Percentiles rank a stretch among this genome's conserved stretches.
Evolutionary conservation across 495 filamentous ascomycete species (phyloP).

Genomic region (Platismatia glauca): DNA sequence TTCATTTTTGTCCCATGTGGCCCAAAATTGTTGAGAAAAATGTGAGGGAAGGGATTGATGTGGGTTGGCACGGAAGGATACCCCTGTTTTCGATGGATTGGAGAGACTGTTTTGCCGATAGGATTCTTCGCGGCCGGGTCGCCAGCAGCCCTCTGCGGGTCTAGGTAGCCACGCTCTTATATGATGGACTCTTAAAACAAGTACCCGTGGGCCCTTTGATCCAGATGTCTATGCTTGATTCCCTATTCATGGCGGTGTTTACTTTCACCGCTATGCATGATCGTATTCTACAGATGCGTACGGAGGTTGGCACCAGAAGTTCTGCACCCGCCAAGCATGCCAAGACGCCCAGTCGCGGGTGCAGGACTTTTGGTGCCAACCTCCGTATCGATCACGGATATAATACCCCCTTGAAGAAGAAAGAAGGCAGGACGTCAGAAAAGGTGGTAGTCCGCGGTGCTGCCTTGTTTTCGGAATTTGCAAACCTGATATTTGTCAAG

Average conservation of each 20-base stretch:
- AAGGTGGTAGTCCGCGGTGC: neutral
- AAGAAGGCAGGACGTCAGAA: neutral
- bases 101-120: neutral
- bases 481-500: neutral
- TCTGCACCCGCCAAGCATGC: too few species aligned
- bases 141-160: neutral
- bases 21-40: slow-evolving; percentile 1
- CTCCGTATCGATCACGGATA: neutral
- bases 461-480: neutral
- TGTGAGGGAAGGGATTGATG: neutral
- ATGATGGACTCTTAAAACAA: neutral
- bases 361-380: too few species aligned
- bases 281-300: neutral
- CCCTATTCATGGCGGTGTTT: neutral
- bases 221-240: neutral
- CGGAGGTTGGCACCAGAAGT: too few species aligned
- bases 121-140: neutral
- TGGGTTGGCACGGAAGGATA: slow-evolving; percentile 8
- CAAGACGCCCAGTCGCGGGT: too few species aligned
- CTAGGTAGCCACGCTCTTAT: neutral
- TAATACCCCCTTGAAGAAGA: neutral
- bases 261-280: neutral
- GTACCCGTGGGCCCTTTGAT: neutral
- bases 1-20: neutral
- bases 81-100: slow-evolving; percentile 7